Percentiles rank a stretch among this genome's conserved stretches.
These are phyloP conservation scores for Penicillium olsonii DNA, from an alignment of 2,329 filamentous ascomycete species.

Conservation along the genomic window DNA sequence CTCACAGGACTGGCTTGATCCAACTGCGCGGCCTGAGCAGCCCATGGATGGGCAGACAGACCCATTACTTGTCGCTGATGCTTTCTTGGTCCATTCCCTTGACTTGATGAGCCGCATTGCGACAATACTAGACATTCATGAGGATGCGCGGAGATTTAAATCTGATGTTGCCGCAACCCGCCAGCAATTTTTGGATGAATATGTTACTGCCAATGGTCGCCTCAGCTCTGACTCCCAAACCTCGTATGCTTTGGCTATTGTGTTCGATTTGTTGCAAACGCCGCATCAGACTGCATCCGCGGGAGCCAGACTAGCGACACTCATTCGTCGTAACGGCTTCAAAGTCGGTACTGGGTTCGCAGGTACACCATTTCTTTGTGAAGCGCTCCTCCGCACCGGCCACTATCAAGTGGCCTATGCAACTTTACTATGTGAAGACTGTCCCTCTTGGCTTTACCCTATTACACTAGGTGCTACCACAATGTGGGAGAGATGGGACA, in stretches of 20 bases:
- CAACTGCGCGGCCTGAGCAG: conserved; percentile 32
- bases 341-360: conserved; percentile 35
- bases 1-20: conserved; percentile 43
- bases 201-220: conserved; percentile 26
- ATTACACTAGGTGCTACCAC: conserved; percentile 43
- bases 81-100: background rate
- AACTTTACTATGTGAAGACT: background rate
- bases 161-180: conserved; percentile 12
- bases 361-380: conserved; percentile 24
- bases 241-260: conserved; percentile 29
- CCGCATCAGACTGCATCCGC: no score
- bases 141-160: background rate
- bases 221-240: conserved; percentile 34
- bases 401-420: background rate
- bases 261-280: conserved; percentile 31
- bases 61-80: conserved; percentile 27
- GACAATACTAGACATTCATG: background rate
- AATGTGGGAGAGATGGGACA: conserved; percentile 47
- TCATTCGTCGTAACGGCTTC: no score
- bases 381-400: conserved; percentile 24
- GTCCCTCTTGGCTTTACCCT: conserved; percentile 37
- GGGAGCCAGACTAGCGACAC: no score
- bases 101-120: background rate
- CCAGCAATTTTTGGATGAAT: conserved; percentile 28
- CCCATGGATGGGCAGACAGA: conserved; percentile 33